Base-by-base conservation (phyloP, 2,329 filamentous ascomycete species). In the Epicoccum sorghinum region DNA sequence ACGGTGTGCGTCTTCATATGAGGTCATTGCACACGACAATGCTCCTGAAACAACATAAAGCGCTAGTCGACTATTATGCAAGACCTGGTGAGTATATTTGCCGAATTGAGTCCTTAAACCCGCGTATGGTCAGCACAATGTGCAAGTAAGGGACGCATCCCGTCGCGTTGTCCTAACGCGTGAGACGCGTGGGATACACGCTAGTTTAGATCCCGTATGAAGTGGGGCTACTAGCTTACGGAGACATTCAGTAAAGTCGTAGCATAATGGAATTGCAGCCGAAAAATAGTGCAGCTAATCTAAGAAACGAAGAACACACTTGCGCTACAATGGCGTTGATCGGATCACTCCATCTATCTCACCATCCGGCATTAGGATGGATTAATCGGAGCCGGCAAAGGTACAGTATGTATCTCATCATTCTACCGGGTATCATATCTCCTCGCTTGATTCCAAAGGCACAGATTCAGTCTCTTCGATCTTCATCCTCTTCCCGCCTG, bases 401-500 rank as follows among this genome's bases (percentile, higher is more conserved):
- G 18, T 18, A 18, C 18, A 18, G 18, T 18, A 18, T 18, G 18
- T 18, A 18, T 18, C 18, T 18, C 18, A 18, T 18, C 18, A 18
- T n/a, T 46, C 4, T 13, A 29, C 7, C 33, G 48, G 42, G 25
- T 32, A 52, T 40, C 14, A 36, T 7, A 46, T 35, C n/a, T 42
- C 25, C 13, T 32, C 27, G n/a, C 6, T 7, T 32, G 8, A 25
- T 22, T 29, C 29, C 12, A 9, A 1, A 7, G 22, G 24, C 14
- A 4, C 29, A 13, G 13, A 18, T 8, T 41, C 42, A 9, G 29
- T 9, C 9, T 37, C 35, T 14, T 41, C 46, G 10, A 41, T 47
- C 35, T 35, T 55, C 37, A 46, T 55, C 29, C 47, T 56, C 39
- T 56, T 52, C 12, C 53, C 29, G 4, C 53, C 47, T 24, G 62